Evolutionary conservation across 169 alveolate species (phyloP), one percentile per base, ranked within the genome.

Genomic region (Plasmodium gallinaceum): DNA sequence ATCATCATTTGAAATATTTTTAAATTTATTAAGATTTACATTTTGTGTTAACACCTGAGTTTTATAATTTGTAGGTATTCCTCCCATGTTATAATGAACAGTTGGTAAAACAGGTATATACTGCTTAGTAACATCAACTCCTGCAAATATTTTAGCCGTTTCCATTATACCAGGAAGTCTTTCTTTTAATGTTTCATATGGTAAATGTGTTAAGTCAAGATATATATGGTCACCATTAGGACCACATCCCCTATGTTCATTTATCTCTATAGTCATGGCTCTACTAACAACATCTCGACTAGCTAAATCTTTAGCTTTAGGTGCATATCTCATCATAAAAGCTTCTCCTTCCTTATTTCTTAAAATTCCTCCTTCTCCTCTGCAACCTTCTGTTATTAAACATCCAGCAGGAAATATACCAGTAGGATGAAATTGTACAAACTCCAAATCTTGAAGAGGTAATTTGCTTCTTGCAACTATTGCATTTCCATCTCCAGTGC

Each of bases 31-130:
- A 39, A 62, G 39, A 54, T 57, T 60, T 9, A 74, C 91, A 43
- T 45, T 92, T 60, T 90, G 88, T 39, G 94, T 94, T 12, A 97
- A 3, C 10, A 96, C 99, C 92, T 98, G 97, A 5, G 99, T 96
- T 92, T 96, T 97, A 95, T 97, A 98, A 95, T 99, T 98, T 66
- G 99, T 98, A 58, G 99, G 99, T 32, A 98, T 93, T 43, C 99
- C 99, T 18, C 99, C 99, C 99, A 99, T 99, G 94, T 98, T 98
- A 94, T 99, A 99, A 94, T 99, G 99, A 57, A 98, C 99, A 2
- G 99, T 98, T 32, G 99, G 99, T 57, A 98, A 91, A 45, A 98
- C 99, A 12, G 99, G 99, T 26, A 98, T 97, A 37, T 99, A 99
- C 91, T 98, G 98, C 90, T 96, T 97, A 72, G 98, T 95, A 2